Evolutionary conservation across 2,329 filamentous ascomycete species (phyloP).

Genomic region (Immersiporthe knoxdaviesiana): DNA sequence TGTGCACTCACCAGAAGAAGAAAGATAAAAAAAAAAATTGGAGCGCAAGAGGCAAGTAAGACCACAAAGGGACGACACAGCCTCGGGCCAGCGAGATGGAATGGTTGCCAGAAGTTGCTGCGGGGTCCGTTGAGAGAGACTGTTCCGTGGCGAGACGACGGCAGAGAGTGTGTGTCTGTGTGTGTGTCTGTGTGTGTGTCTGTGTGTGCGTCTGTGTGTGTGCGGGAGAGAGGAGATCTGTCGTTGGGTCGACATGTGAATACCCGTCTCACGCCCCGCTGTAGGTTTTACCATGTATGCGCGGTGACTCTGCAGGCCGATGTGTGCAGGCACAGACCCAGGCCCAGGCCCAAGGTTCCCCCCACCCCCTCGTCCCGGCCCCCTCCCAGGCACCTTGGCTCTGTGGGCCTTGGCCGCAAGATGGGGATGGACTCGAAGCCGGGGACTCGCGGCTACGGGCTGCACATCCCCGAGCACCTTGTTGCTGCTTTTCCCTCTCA

Average conservation of each 20-base stretch:
- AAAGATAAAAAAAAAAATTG: too few species aligned
- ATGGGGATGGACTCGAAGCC: not conserved
- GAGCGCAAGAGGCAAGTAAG: not conserved
- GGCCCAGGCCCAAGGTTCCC: conserved; percentile 4
- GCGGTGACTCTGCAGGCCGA: conserved; percentile 14
- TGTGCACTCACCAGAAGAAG: too few species aligned
- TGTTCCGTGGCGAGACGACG: not conserved
- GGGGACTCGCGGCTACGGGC: conserved; percentile 11
- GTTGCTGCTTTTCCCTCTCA: conserved; percentile 4
- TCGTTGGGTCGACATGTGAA: conserved; percentile 6
- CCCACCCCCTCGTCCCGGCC: not conserved
- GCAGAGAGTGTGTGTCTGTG: not conserved
- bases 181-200: too few species aligned
- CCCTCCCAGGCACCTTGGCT: not conserved
- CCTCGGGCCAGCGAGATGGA: not conserved
- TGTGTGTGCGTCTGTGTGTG: too few species aligned
- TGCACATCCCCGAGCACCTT: conserved; percentile 6
- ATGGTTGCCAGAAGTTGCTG: not conserved
- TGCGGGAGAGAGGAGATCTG: not conserved
- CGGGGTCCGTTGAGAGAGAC: not conserved
- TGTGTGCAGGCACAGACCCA: conserved; percentile 13
- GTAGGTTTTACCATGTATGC: conserved; percentile 6
- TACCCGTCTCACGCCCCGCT: not conserved
- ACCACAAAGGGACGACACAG: not conserved
- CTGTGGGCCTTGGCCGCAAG: conserved; percentile 1